These are phyloP conservation scores for Mercurialis annua DNA, from an alignment of 345 rosid genomes.

Conservation along the genomic window DNA sequence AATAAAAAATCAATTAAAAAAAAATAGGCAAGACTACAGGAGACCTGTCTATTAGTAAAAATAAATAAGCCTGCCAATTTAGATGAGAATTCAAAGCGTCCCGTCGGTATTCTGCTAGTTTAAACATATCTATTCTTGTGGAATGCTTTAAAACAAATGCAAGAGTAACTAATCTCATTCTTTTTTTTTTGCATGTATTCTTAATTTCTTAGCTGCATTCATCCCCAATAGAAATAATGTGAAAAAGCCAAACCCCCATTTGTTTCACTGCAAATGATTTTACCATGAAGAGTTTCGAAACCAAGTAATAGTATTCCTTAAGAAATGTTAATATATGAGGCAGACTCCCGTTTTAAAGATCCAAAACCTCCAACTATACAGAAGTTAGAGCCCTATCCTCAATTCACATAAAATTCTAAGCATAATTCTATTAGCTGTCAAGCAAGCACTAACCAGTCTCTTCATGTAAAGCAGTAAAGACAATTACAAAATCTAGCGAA, in stretches of 20 bases:
- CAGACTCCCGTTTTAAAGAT: too few species aligned
- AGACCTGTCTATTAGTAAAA: background rate
- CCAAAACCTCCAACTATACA: too few species aligned
- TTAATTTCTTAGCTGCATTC: background rate
- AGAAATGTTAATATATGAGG: background rate
- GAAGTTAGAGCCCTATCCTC: too few species aligned
- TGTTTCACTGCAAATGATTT: background rate
- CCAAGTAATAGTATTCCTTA: background rate
- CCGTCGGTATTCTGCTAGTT: background rate
- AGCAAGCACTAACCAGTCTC: too few species aligned
- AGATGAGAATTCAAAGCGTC: constrained; percentile 6
- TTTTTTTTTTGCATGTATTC: too few species aligned
- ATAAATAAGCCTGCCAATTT: constrained; percentile 7
- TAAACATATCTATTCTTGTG: background rate
- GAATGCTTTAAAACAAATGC: background rate
- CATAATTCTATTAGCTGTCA: too few species aligned
- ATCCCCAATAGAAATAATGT: background rate
- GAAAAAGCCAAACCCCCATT: background rate
- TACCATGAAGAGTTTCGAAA: background rate
- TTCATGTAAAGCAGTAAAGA: background rate
- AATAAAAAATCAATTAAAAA: background rate
- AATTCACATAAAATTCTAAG: background rate
- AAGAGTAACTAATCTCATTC: background rate
- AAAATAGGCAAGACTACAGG: background rate
- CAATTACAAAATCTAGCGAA: background rate